A percentile compares a stretch with the other conserved stretches of the same genome.
Conservation (phyloP, 345 rosid genomes). For the Arabis hirsuta region DNA sequence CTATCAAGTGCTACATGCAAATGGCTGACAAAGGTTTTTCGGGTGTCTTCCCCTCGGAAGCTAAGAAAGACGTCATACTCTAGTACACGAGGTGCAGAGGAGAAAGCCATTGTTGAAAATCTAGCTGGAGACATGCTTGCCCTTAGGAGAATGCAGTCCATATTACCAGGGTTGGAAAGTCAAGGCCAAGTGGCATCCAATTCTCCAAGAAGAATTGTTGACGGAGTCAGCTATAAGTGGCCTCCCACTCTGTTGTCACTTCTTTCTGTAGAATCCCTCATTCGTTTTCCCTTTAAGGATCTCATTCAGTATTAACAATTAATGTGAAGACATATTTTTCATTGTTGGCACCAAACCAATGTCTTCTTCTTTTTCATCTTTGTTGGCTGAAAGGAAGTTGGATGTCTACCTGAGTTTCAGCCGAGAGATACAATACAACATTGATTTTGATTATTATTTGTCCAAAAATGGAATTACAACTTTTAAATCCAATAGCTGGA, state of each 20-base stretch:
- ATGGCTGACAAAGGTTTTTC: slow-evolving; percentile 8
- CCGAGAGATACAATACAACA: not conserved
- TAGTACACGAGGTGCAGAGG: not conserved
- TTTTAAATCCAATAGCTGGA: slow-evolving; percentile 9
- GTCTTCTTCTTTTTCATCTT: slow-evolving; percentile 16
- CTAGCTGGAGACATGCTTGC: no score
- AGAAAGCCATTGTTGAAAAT: slow-evolving; percentile 3
- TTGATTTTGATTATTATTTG: slow-evolving; percentile 10
- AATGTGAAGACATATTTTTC: no score
- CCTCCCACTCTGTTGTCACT: no score
- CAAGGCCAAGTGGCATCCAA: not conserved
- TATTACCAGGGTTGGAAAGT: no score
- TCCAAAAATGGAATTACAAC: slow-evolving; percentile 3
- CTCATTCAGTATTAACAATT: no score
- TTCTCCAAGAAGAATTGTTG: no score
- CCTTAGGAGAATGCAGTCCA: no score
- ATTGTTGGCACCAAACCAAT: not conserved
- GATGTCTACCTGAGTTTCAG: slow-evolving; percentile 15
- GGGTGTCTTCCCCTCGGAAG: slow-evolving; percentile 21
- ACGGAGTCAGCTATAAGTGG: no score
- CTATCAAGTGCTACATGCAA: not conserved
- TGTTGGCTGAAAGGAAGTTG: slow-evolving; percentile 17
- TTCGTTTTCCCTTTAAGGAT: not conserved
- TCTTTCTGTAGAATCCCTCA: not conserved
- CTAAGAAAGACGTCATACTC: slow-evolving; percentile 17